Conservation (phyloP, 2,329 filamentous ascomycete species). For the Furcasterigmium sp. region DNA sequence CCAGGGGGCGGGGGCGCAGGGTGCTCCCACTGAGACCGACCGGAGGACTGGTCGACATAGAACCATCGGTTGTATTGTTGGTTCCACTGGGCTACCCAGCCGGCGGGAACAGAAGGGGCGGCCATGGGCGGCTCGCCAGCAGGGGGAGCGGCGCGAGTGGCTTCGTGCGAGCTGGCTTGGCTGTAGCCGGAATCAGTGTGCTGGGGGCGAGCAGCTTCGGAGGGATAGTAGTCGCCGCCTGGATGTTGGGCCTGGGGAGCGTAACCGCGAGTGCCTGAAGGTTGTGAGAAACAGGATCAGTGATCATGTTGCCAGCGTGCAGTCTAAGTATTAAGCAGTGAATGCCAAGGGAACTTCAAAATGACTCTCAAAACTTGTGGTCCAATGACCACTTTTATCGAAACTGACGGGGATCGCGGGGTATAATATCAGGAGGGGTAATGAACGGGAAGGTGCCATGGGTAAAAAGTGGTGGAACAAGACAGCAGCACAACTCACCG, state of each 20-base stretch:
- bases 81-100: constrained; percentile 62
- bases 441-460: no score
- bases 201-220: constrained; percentile 3
- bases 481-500: constrained; percentile 6
- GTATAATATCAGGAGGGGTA: no score
- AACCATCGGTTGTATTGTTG: constrained; percentile 56
- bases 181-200: constrained; percentile 4
- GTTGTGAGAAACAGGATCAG: background rate
- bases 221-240: constrained; percentile 2
- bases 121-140: constrained; percentile 17
- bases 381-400: no score
- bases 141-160: constrained; percentile 22
- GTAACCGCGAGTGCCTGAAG: constrained; percentile 2
- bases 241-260: background rate
- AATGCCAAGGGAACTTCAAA: no score
- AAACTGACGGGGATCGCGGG: no score
- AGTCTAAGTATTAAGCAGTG: no score
- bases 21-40: constrained; percentile 59
- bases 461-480: background rate
- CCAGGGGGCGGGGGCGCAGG: constrained; percentile 30
- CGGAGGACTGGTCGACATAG: constrained; percentile 57
- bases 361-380: no score
- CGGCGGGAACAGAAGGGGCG: constrained; percentile 38
- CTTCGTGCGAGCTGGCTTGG: background rate
- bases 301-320: background rate